Percentiles rank a stretch among this genome's conserved stretches.
Evolutionary conservation across 2,329 filamentous ascomycete species (phyloP).

Genomic region (Fusarium anguioides): DNA sequence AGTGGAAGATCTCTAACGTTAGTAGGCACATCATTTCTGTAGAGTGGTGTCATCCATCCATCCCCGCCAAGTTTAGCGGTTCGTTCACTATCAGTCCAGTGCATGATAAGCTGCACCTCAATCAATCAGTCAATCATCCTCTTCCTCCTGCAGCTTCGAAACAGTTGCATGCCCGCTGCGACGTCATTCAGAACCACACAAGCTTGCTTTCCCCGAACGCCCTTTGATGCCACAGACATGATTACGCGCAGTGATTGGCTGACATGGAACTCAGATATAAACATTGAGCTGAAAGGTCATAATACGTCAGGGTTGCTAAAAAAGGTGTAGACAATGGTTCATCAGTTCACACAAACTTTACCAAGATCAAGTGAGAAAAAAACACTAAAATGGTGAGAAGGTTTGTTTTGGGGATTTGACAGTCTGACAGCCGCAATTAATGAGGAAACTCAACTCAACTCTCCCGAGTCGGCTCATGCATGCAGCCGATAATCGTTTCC

Average conservation of each 20-base stretch:
- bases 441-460: conserved; percentile 6
- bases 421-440: conserved; percentile 2
- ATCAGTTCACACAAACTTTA: conserved; percentile 3
- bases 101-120: conserved; percentile 18
- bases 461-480: not conserved
- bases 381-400: conserved; percentile 2
- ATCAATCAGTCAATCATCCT: too few species aligned
- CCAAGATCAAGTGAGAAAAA: conserved; percentile 4
- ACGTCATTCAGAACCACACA: conserved; percentile 41
- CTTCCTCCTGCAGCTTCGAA: conserved; percentile 32
- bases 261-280: not conserved
- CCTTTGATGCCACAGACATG: conserved; percentile 19
- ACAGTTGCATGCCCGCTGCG: conserved; percentile 34
- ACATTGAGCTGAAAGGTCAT: conserved; percentile 13
- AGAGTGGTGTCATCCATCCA: conserved; percentile 38
- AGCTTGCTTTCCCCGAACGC: conserved; percentile 40
- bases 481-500: conserved; percentile 24
- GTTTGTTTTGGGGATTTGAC: conserved; percentile 4
- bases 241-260: conserved; percentile 21
- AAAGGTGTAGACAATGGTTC: conserved; percentile 4
- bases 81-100: not conserved
- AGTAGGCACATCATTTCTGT: conserved; percentile 29
- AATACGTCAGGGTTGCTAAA: conserved; percentile 31
- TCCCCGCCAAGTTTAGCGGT: conserved; percentile 29
- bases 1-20: conserved; percentile 10